A percentile compares a stretch with the other conserved stretches of the same genome.
These are phyloP conservation scores for Solanum appendiculatum DNA, from an alignment of 257 asterid species.

Conservation along the genomic window DNA sequence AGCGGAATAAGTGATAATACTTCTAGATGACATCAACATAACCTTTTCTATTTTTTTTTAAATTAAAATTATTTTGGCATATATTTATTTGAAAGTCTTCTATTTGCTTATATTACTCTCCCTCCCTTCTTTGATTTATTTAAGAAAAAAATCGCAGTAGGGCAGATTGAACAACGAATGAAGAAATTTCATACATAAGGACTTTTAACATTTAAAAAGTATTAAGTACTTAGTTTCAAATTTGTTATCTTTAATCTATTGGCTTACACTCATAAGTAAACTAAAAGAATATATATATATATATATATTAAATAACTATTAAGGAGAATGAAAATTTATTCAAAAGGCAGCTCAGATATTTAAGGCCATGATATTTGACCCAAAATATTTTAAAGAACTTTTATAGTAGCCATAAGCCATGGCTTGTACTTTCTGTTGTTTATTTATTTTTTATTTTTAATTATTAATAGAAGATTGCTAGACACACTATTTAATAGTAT, in stretches of 20 bases:
- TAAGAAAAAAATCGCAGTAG: background rate
- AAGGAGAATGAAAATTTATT: background rate
- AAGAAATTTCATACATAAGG: background rate
- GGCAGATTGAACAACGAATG: background rate
- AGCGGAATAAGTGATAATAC: background rate
- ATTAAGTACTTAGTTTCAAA: background rate
- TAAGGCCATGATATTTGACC: background rate
- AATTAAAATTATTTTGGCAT: background rate
- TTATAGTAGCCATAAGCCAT: background rate
- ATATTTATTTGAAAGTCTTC: background rate
- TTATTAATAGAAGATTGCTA: background rate
- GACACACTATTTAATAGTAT: background rate
- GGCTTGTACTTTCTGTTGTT: background rate
- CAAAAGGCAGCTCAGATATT: background rate
- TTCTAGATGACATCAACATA: background rate
- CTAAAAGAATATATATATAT: too few relatives aligned
- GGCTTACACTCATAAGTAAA: background rate
- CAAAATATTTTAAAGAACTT: background rate
- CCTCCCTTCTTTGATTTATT: background rate
- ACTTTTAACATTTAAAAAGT: background rate
- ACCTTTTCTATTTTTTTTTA: background rate
- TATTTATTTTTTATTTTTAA: background rate
- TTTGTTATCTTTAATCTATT: too few relatives aligned
- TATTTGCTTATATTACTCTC: background rate
- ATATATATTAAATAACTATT: too few relatives aligned